Evolutionary conservation across 768 basidiomycete genomes (phyloP), one percentile per base, ranked within the genome.

Genomic region (Daedaleopsis sinensis): DNA sequence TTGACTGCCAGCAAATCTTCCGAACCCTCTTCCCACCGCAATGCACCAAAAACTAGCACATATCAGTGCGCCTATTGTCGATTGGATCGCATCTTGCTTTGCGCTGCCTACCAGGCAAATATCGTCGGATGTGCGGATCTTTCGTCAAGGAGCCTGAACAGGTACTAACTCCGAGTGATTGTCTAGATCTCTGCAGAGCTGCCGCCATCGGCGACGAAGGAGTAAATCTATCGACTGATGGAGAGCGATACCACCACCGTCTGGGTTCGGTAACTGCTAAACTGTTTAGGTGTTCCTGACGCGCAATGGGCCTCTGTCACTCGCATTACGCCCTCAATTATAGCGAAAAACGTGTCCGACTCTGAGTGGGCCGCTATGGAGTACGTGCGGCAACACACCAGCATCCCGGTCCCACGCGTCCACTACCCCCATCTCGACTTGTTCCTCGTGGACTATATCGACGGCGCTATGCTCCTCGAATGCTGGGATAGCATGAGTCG

Each of bases 391-490:
- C 39, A 19, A 12, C 12, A 62, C 24, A 67, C 66, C 10, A 43
- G 43, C 15, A 64, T 67, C 18, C 66, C 66, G 3, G 36, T 67
- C 24, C 63, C 66, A 10, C 55, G 58, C 12, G n/a, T 37, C 12
- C n/a, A 37, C 32, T 37, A 6, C 36, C 27, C 51, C 18, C 8
- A 46, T 19, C 32, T 51, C 15, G 37, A 52, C 27, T 3, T 32
- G 27, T 32, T 62, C 5, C n/a, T 59, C 48, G 63, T 65, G 63
- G 63, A 67, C 13, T 62, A 37, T 43, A 55, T 65, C 47, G 59
- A 67, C 19, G 63, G 65, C 43, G 52, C 61, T 11, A 67, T 53
- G 55, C 63, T 67, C 21, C 21, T 24, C n/a, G 62, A 65, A 36
- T 67, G 60, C 46, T 67, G 66, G 66, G 23, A 48, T 27, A 58